Base-by-base conservation (phyloP, 257 asterid species). In the Ajuga chamaepitys region DNA sequence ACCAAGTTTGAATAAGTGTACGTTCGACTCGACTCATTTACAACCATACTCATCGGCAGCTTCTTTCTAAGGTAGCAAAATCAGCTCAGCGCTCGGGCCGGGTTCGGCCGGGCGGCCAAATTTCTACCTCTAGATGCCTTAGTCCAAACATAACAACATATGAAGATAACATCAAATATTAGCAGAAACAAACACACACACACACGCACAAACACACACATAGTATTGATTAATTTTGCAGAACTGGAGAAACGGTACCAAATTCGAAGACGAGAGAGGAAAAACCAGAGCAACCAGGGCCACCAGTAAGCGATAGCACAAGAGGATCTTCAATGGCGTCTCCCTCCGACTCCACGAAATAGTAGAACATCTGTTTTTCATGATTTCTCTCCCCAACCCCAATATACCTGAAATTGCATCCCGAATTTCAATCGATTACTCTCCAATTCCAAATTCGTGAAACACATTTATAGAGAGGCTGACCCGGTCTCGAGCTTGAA, bases 241-340 rank as follows among this genome's bases (percentile, higher is more conserved):
- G 13, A 37, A 2, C 1, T 5, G 5, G 11, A 35, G 0, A 58
- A 59, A 38, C 2, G 22, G 14, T 73, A 83, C 86, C 88, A 3
- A 70, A 76, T 47, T 83, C 84, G 25, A 59, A 82, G 4, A 62
- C 54, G 6, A 82, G 55, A 44, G 72, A 54, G 28, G 75, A 70
- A 41, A 85, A 65, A 48, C 38, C 80, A 2, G 85, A 78, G 73
- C 89, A 85, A 54, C 89, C 89, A 17, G 84, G 89, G 40, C 89
- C 85, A 7, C 93, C 93, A 1, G 82, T 65, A 34, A 83, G 60
- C 70, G 85, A 81, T 12, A 85, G 73, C 59, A 83, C 51, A 1
- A 85, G 68, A 42, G 89, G 87, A 17, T 85, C 88, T 0, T 63
- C 34, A 1, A 7, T 9, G 0, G 81, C 76, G 25, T 76, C 71